Evolutionary conservation across 2,329 filamentous ascomycete genomes (phyloP).

Genomic region (Tolypocladium cylindrosporum): DNA sequence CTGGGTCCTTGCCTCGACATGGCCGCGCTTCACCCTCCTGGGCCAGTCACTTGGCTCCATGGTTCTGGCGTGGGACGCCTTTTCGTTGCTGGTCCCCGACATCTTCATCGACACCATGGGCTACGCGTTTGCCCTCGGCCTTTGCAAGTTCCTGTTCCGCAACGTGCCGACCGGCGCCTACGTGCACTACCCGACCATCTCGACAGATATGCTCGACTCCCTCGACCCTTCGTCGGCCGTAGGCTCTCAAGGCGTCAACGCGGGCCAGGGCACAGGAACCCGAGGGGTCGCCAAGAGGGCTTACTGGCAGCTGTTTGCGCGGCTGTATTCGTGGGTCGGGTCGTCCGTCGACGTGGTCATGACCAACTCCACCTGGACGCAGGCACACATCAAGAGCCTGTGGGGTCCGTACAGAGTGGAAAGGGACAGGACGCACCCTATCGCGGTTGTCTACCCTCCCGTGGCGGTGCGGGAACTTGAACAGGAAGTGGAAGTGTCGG

Average conservation of each 20-base stretch:
- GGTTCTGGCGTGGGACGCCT: constrained; percentile 81
- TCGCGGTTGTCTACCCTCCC: constrained; percentile 79
- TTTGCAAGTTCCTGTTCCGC: constrained; percentile 75
- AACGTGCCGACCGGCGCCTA: constrained; percentile 80
- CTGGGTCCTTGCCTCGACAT: constrained; percentile 78
- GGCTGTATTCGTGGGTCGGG: constrained; percentile 73
- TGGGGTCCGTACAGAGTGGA: constrained; percentile 55
- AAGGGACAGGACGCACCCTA: constrained; percentile 39
- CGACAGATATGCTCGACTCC: constrained; percentile 89
- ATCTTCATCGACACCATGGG: constrained; percentile 98
- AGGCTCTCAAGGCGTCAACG: constrained; percentile 66
- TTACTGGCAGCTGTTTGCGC: constrained; percentile 84
- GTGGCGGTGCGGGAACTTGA: constrained; percentile 82
- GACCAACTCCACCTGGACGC: constrained; percentile 96
- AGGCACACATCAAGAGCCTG: constrained; percentile 66
- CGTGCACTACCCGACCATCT: constrained; percentile 96
- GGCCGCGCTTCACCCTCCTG: constrained; percentile 84
- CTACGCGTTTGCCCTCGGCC: constrained; percentile 80
- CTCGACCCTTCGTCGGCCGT: constrained; percentile 53
- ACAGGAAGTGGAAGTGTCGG: constrained; percentile 60
- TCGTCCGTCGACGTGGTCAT: constrained; percentile 84
- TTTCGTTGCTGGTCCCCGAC: constrained; percentile 84
- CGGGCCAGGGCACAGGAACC: constrained; percentile 65
- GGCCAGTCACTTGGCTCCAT: constrained; percentile 91
- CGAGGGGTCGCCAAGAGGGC: constrained; percentile 62